Percentiles rank a stretch among this genome's conserved stretches.
Evolutionary conservation across 2,329 filamentous ascomycete species (phyloP).

Genomic region (Aspergillus japonicus): DNA sequence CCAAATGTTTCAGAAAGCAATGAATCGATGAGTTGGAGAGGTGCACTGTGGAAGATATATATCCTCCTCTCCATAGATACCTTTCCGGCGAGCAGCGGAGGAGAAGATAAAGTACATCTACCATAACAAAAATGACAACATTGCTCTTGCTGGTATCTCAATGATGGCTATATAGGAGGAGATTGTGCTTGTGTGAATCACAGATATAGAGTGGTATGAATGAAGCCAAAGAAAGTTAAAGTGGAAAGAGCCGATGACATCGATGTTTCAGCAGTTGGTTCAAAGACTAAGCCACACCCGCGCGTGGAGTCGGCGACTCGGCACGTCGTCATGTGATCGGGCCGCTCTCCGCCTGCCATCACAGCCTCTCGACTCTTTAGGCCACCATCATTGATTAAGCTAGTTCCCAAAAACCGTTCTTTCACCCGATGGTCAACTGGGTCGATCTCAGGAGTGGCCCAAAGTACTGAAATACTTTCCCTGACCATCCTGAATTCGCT

Average conservation of each 20-base stretch:
- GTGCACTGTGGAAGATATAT: no score
- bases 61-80: no score
- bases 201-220: background rate
- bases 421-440: conserved; percentile 5
- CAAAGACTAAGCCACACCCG: background rate
- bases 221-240: no score
- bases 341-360: conserved; percentile 16
- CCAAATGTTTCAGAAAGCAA: no score
- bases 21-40: no score
- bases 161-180: no score
- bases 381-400: conserved; percentile 18
- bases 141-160: no score
- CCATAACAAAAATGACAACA: no score
- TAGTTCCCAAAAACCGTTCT: conserved; percentile 4
- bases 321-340: conserved; percentile 21
- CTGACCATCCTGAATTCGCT: background rate
- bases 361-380: conserved; percentile 14
- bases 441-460: background rate
- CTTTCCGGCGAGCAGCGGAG: no score
- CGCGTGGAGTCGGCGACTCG: background rate
- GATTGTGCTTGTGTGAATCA: background rate
- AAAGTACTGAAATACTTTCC: background rate
- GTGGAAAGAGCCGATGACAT: conserved; percentile 6
- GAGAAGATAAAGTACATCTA: no score
- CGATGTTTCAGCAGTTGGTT: conserved; percentile 9